A percentile compares a stretch with the other conserved stretches of the same genome.
Conservation (phyloP, 257 asterid genomes). For the Agastache rugosa region DNA sequence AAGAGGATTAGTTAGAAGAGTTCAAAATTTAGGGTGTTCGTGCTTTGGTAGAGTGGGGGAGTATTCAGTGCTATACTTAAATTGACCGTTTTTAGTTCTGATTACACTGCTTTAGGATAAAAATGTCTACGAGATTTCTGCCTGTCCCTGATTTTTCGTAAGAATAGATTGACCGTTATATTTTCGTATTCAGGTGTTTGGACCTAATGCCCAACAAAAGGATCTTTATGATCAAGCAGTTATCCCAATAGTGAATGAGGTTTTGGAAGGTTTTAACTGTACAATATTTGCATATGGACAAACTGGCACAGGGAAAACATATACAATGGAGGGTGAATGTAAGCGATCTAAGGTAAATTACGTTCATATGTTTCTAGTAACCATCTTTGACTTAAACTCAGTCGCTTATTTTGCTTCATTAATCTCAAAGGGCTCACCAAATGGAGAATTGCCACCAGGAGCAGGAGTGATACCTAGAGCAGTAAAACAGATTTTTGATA, state of each 20-base stretch:
- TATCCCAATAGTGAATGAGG: conserved; percentile 82
- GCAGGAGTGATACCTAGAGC: conserved; percentile 93
- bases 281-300: conserved; percentile 93
- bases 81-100: background rate
- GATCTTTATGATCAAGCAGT: conserved; percentile 90
- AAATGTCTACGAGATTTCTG: background rate
- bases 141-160: background rate
- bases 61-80: background rate
- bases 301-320: conserved; percentile 91
- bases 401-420: conserved; percentile 7
- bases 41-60: background rate
- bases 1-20: too few relatives aligned
- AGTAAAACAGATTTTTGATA: conserved; percentile 82
- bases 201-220: conserved; percentile 77
- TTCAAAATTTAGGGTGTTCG: too few relatives aligned
- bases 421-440: conserved; percentile 56
- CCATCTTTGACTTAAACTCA: background rate
- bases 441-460: conserved; percentile 78
- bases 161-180: background rate
- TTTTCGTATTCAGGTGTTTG: conserved; percentile 65
- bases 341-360: conserved; percentile 75
- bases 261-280: conserved; percentile 87
- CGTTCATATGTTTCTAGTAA: background rate
- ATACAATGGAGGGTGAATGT: conserved; percentile 93
- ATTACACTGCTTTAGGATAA: conserved; percentile 5